phyloP scores from a whole-genome alignment of 2,329 filamentous ascomycete genomes.

The Cryoendolithus antarcticus region DNA sequence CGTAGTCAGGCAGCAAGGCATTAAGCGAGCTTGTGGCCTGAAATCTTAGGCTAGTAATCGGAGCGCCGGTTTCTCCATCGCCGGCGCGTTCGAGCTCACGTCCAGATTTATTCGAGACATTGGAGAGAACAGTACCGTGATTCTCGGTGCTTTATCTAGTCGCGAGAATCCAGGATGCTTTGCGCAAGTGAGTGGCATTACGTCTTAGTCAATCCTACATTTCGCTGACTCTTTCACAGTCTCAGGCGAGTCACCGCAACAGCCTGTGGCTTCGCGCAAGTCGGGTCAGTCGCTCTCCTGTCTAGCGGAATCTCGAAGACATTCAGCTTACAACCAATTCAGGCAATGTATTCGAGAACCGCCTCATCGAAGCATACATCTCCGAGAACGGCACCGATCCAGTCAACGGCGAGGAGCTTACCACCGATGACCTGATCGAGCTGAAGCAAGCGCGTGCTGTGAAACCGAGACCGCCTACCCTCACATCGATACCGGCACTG shows the following conservation, averaged over 20 bases:
- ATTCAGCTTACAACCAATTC: conserved; percentile 19
- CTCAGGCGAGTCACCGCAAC: conserved; percentile 90
- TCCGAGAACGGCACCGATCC: conserved; percentile 88
- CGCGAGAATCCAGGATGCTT: too few relatives aligned
- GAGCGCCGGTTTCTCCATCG: too few relatives aligned
- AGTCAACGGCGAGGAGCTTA: conserved; percentile 72
- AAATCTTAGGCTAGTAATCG: too few relatives aligned
- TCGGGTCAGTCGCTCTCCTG: conserved; percentile 50
- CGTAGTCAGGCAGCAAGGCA: too few relatives aligned
- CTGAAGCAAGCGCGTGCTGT: conserved; percentile 75
- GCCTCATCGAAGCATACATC: conserved; percentile 89
- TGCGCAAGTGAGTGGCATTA: conserved; percentile 28
- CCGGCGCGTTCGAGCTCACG: too few relatives aligned
- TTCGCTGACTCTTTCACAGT: conserved; percentile 43
- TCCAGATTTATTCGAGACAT: too few relatives aligned
- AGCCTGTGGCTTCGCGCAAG: conserved; percentile 89
- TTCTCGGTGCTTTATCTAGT: too few relatives aligned
- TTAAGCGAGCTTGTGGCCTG: too few relatives aligned
- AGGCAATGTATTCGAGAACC: conserved; percentile 89
- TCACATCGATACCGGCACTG: conserved; percentile 91
- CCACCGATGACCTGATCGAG: conserved; percentile 72
- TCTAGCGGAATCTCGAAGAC: conserved; percentile 18
- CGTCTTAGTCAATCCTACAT: too few relatives aligned
- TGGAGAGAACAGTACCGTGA: too few relatives aligned
- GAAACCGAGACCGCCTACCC: conserved; percentile 76